phyloP scores from a whole-genome alignment of 2,329 filamentous ascomycete genomes.

The Nothophoma quercina region DNA sequence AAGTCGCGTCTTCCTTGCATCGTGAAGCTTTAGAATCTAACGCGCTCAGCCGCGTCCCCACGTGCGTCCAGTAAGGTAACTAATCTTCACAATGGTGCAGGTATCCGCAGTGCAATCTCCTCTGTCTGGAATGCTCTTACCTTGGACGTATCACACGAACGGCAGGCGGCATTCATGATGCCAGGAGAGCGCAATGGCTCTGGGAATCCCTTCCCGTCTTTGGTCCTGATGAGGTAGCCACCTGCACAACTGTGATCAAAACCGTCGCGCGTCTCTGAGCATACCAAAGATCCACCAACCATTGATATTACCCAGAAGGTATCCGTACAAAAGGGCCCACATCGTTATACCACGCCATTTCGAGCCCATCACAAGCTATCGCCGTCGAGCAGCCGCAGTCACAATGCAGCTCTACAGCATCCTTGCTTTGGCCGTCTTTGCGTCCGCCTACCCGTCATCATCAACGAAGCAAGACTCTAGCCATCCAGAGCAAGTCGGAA shows the following conservation, averaged over 20 bases:
- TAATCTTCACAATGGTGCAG: background rate
- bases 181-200: background rate
- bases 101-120: background rate
- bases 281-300: background rate
- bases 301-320: background rate
- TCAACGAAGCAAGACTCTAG: background rate
- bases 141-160: background rate
- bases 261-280: background rate
- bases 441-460: constrained; percentile 13
- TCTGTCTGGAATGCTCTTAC: constrained; percentile 5
- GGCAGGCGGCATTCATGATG: constrained; percentile 2
- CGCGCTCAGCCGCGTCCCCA: constrained; percentile 7
- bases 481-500: background rate
- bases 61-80: constrained; percentile 5
- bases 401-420: constrained; percentile 5
- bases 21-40: background rate
- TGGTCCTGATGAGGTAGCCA: constrained; percentile 3
- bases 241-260: background rate
- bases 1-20: constrained; percentile 4
- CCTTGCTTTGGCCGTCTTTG: constrained; percentile 2
- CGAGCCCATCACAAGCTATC: background rate
- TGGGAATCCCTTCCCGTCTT: constrained; percentile 1
- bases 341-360: background rate
- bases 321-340: background rate
- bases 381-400: background rate